Percentiles rank a stretch among this genome's conserved stretches.
phyloP scores from a whole-genome alignment of 768 basidiomycete species.

The Tulasnella sp. region DNA sequence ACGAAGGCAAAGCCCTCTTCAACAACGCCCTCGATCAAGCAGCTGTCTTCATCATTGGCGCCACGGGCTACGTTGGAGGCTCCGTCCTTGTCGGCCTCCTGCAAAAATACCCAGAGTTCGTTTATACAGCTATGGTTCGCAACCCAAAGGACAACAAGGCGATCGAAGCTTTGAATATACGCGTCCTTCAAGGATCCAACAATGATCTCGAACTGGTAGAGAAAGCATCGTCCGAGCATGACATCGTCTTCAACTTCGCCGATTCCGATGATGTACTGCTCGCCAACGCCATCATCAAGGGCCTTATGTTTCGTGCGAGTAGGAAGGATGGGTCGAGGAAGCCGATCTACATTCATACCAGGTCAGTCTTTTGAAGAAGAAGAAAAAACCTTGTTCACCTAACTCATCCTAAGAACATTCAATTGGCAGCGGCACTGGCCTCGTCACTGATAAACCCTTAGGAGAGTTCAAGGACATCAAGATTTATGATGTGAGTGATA shows the following conservation, averaged over 20 bases:
- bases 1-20: too few species aligned
- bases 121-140: conserved; percentile 18
- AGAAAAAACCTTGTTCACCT: background rate
- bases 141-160: conserved; percentile 16
- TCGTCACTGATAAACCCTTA: conserved; percentile 16
- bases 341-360: conserved; percentile 24
- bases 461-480: conserved; percentile 20
- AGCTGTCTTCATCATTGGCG: conserved; percentile 15
- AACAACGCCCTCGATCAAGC: background rate
- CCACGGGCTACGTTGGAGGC: conserved; percentile 19
- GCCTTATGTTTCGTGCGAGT: conserved; percentile 15
- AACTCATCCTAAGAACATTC: background rate
- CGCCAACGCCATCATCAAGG: conserved; percentile 20
- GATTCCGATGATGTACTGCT: conserved; percentile 23
- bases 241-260: conserved; percentile 23
- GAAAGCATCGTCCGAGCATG: conserved; percentile 14
- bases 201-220: conserved; percentile 13
- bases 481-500: conserved; percentile 21
- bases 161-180: conserved; percentile 15
- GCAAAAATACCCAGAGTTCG: conserved; percentile 23
- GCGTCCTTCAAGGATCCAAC: conserved; percentile 12
- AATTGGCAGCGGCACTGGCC: conserved; percentile 15
- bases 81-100: conserved; percentile 30
- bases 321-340: conserved; percentile 10
- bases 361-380: conserved; percentile 9